These are phyloP conservation scores for Tetraselmis striata DNA, from an alignment of 139 green algal genomes.

Conservation along the genomic window DNA sequence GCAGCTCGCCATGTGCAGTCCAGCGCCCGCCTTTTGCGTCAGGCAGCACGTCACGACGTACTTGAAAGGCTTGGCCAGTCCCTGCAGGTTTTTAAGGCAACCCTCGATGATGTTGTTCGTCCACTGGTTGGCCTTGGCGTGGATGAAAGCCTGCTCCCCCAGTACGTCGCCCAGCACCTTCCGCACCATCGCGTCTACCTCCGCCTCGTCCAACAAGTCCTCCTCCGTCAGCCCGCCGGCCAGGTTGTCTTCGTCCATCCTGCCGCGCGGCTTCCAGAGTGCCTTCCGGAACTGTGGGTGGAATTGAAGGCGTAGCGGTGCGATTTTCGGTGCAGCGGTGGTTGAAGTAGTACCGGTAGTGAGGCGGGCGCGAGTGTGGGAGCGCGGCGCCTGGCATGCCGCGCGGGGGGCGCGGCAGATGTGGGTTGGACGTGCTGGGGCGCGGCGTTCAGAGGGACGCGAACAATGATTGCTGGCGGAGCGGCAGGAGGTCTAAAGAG, in stretches of 20 bases:
- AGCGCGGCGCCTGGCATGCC: too few species aligned
- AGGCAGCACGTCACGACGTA: conserved; percentile 43
- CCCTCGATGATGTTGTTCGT: conserved; percentile 67
- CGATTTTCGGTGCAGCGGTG: too few species aligned
- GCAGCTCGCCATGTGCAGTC: conserved; percentile 67
- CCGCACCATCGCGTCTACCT: conserved; percentile 73
- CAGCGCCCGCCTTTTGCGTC: conserved; percentile 72
- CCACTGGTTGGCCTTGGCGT: conserved; percentile 66
- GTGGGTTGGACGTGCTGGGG: too few species aligned
- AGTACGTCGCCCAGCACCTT: conserved; percentile 54
- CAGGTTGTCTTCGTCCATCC: conserved; percentile 27
- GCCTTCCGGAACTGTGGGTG: too few species aligned
- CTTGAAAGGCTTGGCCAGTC: conserved; percentile 77
- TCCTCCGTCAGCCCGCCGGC: conserved; percentile 60
- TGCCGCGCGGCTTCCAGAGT: too few species aligned
- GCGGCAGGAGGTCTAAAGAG: too few species aligned
- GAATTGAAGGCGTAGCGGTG: too few species aligned
- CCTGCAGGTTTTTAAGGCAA: conserved; percentile 68
- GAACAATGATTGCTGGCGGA: too few species aligned
- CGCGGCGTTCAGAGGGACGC: too few species aligned
- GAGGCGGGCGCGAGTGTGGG: too few species aligned
- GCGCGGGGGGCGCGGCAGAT: too few species aligned
- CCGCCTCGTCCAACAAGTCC: conserved; percentile 75
- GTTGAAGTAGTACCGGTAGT: too few species aligned
- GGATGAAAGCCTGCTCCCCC: conserved; percentile 34